phyloP scores from a whole-genome alignment of 768 basidiomycete genomes.

The Mycena vitilis region DNA sequence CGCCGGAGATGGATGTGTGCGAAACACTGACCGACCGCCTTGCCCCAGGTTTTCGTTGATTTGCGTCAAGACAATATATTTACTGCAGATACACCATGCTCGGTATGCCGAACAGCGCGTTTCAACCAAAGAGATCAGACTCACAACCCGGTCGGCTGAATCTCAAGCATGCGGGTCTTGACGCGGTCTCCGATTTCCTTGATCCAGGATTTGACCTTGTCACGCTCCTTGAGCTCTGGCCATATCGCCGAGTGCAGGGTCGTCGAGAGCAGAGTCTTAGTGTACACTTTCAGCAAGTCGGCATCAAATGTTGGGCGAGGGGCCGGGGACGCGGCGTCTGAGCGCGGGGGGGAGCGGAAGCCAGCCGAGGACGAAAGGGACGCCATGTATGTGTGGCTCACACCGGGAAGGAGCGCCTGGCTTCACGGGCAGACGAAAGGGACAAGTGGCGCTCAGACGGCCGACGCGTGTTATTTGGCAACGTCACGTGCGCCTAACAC shows the following conservation, averaged over 20 bases:
- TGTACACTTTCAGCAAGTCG: constrained; percentile 80
- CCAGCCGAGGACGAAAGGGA: constrained; percentile 49
- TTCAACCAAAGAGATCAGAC: constrained; percentile 44
- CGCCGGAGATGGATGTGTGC: constrained; percentile 28
- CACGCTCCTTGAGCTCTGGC: constrained; percentile 76
- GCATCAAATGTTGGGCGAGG: constrained; percentile 74
- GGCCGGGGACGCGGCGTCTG: constrained; percentile 60
- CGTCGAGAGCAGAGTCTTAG: constrained; percentile 81
- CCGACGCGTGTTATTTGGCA: constrained; percentile 12
- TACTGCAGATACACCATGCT: constrained; percentile 57
- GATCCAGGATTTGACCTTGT: constrained; percentile 79
- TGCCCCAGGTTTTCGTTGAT: constrained; percentile 88
- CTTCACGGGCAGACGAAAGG: not conserved
- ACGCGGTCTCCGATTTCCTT: constrained; percentile 87
- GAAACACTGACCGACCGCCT: constrained; percentile 76
- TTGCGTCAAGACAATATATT: constrained; percentile 89
- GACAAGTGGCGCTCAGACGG: constrained; percentile 20
- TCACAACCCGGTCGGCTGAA: constrained; percentile 86
- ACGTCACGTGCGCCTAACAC: not conserved
- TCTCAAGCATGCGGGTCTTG: constrained; percentile 88
- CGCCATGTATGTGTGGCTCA: constrained; percentile 17
- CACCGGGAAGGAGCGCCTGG: not conserved
- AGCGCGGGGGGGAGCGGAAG: constrained; percentile 75
- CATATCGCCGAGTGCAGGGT: constrained; percentile 74
- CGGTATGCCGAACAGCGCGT: constrained; percentile 27